Evolutionary conservation across 805 yeast genomes (phyloP), one percentile per base, ranked within the genome.

Genomic region (Cyberlindnera euphorbiiphila): DNA sequence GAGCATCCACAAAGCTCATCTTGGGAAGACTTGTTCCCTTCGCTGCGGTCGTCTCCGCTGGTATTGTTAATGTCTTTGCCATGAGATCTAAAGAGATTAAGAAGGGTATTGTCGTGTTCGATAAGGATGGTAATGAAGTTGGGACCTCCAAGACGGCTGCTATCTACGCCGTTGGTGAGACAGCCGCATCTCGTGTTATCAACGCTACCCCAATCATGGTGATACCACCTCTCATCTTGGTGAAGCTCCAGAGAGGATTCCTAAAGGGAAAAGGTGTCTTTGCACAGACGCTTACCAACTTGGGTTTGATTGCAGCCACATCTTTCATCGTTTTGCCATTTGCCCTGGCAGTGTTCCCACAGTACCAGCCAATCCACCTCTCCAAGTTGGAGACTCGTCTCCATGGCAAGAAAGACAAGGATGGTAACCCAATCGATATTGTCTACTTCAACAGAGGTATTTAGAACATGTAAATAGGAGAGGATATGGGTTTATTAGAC

Each of bases 171-270:
- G 98, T 93, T 31, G 96, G 95, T 17, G 98, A 93, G 63, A 93
- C 99, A 9, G 98, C 97, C 3, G 78, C 89, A 22, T 85, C 95
- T 29, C 71, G 99, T 57, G 96, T 93, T 30, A 84, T 91, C 50
- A 93, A 88, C 54, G 97, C 98, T 13, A 85, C 98, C 0, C 99
- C 99, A 14, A 75, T 93, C 52, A 93, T 93, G 99, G 98, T 85
- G 15, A 61, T 93, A 6, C 98, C 99, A 2, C 97, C 99, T 3
- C 71, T 93, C 52, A 56, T 86, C 19, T 71, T 93, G 29, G 87
- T 88, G 31, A 76, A 71, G 58, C 67, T 93, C 47, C 97, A 93
- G 64, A 74, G 72, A 47, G 71, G 81, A 1, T 56, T 81, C 13
- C 68, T 89, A 46, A 78, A 74, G 54, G 83, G 85, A 23, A 84